Percentiles rank a stretch among this genome's conserved stretches.
These are phyloP conservation scores for Solanum clarkiae DNA, from an alignment of 257 asterid genomes.

Conservation along the genomic window DNA sequence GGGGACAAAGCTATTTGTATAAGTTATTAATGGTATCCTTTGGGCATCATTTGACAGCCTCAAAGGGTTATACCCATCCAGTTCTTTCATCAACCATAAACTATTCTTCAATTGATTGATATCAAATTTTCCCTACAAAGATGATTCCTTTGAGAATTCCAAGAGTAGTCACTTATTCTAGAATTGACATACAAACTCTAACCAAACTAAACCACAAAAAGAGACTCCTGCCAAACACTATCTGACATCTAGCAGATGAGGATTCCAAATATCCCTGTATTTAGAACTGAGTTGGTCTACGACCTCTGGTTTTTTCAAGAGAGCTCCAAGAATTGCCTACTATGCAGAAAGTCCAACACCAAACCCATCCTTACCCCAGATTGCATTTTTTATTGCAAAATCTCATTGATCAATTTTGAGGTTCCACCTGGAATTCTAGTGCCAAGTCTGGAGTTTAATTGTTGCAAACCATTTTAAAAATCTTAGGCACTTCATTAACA, in stretches of 20 bases:
- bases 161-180: background rate
- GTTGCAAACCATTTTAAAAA: background rate
- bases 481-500: background rate
- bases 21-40: background rate
- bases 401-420: background rate
- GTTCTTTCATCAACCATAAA: background rate
- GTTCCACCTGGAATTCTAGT: background rate
- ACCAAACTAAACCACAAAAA: background rate
- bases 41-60: background rate
- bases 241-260: background rate
- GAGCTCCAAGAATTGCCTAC: background rate
- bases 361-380: background rate
- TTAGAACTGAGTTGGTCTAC: background rate
- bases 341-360: background rate
- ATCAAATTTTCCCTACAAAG: background rate
- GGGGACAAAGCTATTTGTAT: background rate
- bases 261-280: background rate
- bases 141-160: background rate
- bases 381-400: background rate
- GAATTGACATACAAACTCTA: background rate
- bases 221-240: background rate
- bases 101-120: background rate
- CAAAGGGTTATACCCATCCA: background rate
- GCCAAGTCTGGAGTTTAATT: background rate
- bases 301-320: background rate